Percentiles rank a stretch among this genome's conserved stretches.
phyloP scores from a whole-genome alignment of 2,329 filamentous ascomycete species.

The Fusarium clavum region DNA sequence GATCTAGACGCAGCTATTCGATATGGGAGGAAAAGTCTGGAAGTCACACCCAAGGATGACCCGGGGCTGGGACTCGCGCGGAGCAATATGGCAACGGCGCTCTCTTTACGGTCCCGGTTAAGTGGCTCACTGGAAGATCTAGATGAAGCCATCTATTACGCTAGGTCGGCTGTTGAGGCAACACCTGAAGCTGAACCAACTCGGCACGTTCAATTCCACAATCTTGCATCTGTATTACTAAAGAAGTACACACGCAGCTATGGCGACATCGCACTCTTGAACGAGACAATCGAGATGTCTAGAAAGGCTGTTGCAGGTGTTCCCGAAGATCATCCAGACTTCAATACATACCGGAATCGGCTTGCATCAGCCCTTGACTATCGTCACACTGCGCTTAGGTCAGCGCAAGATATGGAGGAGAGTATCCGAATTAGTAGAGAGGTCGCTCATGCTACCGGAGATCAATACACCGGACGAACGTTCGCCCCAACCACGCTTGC shows the following conservation, averaged over 20 bases:
- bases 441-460: fast-evolving
- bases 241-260: background rate
- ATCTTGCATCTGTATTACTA: background rate
- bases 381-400: background rate
- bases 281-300: background rate
- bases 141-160: background rate
- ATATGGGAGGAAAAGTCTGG: background rate
- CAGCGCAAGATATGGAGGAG: background rate
- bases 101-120: background rate
- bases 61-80: background rate
- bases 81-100: background rate
- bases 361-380: background rate
- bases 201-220: background rate
- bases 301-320: background rate
- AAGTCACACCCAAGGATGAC: fast-evolving
- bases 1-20: background rate
- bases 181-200: fast-evolving
- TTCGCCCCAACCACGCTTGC: background rate
- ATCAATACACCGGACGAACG: background rate
- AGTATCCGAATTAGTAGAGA: background rate
- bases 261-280: fast-evolving
- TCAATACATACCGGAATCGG: background rate
- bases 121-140: background rate
- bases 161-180: background rate
- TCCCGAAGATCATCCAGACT: background rate